Percentiles rank a stretch among this genome's conserved stretches.
Conservation (phyloP, 192 early-diverging fungal species). For the Backusella sp. region DNA sequence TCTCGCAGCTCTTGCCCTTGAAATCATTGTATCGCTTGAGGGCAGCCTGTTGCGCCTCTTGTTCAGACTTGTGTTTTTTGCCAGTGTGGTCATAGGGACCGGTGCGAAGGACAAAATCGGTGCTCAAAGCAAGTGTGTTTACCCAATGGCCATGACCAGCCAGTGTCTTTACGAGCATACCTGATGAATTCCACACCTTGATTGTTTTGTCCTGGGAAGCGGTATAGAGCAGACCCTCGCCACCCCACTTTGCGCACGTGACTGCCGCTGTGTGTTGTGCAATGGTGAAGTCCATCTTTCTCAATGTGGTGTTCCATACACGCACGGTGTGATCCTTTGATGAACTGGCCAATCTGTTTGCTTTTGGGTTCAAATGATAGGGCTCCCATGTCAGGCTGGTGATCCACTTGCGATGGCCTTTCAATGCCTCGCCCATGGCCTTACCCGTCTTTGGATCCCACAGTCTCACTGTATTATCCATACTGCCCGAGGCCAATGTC, state of each 20-base stretch:
- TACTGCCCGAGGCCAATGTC: conserved; percentile 86
- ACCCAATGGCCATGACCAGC: conserved; percentile 98
- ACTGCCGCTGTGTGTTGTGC: conserved; percentile 90
- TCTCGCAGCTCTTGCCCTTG: conserved; percentile 67
- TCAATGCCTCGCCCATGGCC: conserved; percentile 69
- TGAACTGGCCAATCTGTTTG: conserved; percentile 80
- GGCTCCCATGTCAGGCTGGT: conserved; percentile 95
- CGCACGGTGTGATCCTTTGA: conserved; percentile 94
- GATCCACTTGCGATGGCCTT: conserved; percentile 87
- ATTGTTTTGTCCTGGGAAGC: conserved; percentile 94
- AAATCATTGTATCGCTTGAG: conserved; percentile 73
- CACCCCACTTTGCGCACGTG: conserved; percentile 96
- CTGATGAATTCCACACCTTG: conserved; percentile 90
- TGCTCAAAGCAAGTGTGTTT: conserved; percentile 89
- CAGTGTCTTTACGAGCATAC: conserved; percentile 81
- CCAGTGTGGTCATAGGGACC: conserved; percentile 89
- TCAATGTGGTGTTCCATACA: conserved; percentile 87
- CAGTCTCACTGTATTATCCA: conserved; percentile 87
- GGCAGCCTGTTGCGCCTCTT: conserved; percentile 74
- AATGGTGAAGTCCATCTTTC: conserved; percentile 74
- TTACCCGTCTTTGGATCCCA: conserved; percentile 92
- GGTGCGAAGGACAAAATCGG: conserved; percentile 87
- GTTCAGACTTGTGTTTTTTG: conserved; percentile 50
- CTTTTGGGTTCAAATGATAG: conserved; percentile 75
- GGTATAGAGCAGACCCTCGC: conserved; percentile 91